Evolutionary conservation across 495 filamentous ascomycete genomes (phyloP), one percentile per base, ranked within the genome.

Genomic region (Aspergillus carlsbadensis): DNA sequence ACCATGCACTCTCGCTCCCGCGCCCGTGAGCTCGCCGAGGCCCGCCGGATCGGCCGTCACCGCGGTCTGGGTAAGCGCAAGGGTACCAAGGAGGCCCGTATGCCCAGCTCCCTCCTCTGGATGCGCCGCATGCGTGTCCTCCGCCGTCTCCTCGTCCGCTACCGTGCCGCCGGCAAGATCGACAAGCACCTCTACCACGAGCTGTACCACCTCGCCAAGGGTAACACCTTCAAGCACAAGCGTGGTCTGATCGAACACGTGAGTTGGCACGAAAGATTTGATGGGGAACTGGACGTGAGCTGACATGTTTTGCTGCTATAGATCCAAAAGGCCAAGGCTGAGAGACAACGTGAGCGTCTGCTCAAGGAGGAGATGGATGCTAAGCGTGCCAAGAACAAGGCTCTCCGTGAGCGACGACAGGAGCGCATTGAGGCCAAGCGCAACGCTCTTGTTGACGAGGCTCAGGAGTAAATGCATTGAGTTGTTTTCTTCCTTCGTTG

Each of bases 211-310:
- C 81, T 96, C 68, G 89, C 87, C 87, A 99, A 99, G 92, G 94
- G 94, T 96, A 99, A 99, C 87, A 93, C 94, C 75, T 99, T 99
- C 88, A 99, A 99, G 91, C 94, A 99, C 88, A 99, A 96, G 91
- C 88, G 94, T 72, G 94, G 90, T 62, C 87, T 99, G 65, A 91
- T 99, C 74, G 94, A 99, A 83, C 94, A 98, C 82, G 94, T 98
- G 90, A 72, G 94, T 91, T 56, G 2, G 14, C 24, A 2, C 3
- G 14, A 34, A 29, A 15, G 13, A 2, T 33, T n/a, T 15, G 1
- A 2, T 29, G 3, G 26, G 11, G 1, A 35, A 34, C 14, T 17
- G 18, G 35, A 36, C 10, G 1, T 34, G 35, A 43, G 58, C 69
- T 73, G 66, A 74, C 58, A 44, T 50, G 49, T 58, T 64, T 41